Conservation (phyloP, 1,284 basidiomycete species). For the Apiotrichum mycotoxinovorans region DNA sequence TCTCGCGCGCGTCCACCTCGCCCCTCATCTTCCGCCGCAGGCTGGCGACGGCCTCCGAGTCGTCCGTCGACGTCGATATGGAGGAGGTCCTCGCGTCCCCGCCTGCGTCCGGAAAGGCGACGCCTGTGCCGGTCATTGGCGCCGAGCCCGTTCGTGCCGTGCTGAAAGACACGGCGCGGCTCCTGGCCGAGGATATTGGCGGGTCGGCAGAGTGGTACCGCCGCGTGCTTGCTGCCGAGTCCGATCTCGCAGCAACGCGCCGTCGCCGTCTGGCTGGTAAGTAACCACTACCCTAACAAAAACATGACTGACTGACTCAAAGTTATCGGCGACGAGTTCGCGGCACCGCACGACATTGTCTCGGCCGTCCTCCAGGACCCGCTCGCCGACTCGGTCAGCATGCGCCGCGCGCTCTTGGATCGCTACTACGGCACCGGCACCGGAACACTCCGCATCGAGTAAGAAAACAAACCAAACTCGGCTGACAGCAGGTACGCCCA, state of each 20-base stretch:
- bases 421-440: constrained; percentile 21
- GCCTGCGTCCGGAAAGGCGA: neutral
- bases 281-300: neutral
- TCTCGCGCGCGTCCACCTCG: neutral
- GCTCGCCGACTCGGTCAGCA: constrained; percentile 26
- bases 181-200: constrained; percentile 39
- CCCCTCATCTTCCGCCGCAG: neutral
- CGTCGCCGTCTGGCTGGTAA: constrained; percentile 33
- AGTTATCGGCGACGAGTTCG: constrained; percentile 40
- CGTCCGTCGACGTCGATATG: neutral
- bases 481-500: constrained; percentile 2
- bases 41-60: neutral
- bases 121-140: neutral
- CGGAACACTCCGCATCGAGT: constrained; percentile 19
- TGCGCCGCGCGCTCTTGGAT: constrained; percentile 24
- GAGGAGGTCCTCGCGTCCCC: neutral
- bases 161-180: neutral
- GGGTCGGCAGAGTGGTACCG: constrained; percentile 35
- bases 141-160: neutral
- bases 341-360: constrained; percentile 37
- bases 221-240: constrained; percentile 20
- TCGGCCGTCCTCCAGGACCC: constrained; percentile 44
- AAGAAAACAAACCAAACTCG: neutral
- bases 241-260: constrained; percentile 19
- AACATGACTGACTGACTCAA: neutral